Conservation (phyloP, 1,284 basidiomycete genomes). For the Taiwanofungus camphoratus region DNA sequence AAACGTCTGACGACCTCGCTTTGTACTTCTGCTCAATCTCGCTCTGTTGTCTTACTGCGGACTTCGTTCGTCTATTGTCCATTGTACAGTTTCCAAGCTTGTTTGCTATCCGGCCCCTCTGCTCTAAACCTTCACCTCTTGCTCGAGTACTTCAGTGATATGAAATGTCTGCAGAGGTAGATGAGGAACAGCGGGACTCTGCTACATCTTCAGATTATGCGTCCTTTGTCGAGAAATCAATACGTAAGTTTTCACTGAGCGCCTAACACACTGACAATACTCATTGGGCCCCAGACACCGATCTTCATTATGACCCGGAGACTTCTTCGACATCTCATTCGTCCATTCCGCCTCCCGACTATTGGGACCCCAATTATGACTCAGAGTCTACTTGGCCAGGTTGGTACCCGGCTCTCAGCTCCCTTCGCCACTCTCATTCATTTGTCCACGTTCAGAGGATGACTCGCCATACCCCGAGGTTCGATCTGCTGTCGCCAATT, state of each 20-base stretch:
- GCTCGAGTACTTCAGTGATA: slow-evolving; percentile 9
- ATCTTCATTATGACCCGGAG: slow-evolving; percentile 4
- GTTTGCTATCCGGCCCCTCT: too few relatives aligned
- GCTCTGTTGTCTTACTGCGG: too few relatives aligned
- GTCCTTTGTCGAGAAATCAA: slow-evolving; percentile 16
- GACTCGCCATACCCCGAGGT: slow-evolving; percentile 33
- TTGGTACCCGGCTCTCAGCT: slow-evolving; percentile 7
- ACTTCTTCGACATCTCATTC: neutral
- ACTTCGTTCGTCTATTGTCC: too few relatives aligned
- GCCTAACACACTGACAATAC: neutral
- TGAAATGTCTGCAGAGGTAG: slow-evolving; percentile 18
- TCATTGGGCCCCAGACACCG: neutral
- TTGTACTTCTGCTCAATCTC: too few relatives aligned
- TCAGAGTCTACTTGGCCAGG: slow-evolving; percentile 23
- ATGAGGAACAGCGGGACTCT: slow-evolving; percentile 15
- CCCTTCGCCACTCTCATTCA: neutral
- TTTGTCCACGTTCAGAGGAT: slow-evolving; percentile 18
- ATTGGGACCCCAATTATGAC: slow-evolving; percentile 26
- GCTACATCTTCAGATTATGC: slow-evolving; percentile 12
- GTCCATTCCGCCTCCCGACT: slow-evolving; percentile 12
- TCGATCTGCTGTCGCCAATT: slow-evolving; percentile 30
- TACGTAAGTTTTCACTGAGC: slow-evolving; percentile 10
- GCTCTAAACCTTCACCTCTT: neutral
- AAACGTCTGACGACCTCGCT: too few relatives aligned
- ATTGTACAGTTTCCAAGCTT: too few relatives aligned